Percentiles rank a stretch among this genome's conserved stretches.
Conservation (phyloP, 805 yeast genomes). For the Wickerhamiella azymoides region DNA sequence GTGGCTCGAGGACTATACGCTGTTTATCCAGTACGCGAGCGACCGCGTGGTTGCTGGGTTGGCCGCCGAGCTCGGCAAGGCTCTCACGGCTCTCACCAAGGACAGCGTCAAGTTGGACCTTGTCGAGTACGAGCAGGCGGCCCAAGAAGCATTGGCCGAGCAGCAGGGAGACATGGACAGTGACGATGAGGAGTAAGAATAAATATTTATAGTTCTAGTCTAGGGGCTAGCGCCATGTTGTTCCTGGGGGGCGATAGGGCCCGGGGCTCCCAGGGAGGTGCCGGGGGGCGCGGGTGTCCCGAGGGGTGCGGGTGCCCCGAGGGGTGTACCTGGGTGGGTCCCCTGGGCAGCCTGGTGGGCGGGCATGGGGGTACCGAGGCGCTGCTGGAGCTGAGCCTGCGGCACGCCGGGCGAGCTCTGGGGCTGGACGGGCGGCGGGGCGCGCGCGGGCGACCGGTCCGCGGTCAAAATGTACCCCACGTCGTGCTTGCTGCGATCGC, state of each 20-base stretch:
- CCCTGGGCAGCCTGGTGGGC: too few relatives aligned
- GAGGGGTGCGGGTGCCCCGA: too few relatives aligned
- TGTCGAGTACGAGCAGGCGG: constrained; percentile 10
- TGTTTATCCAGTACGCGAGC: constrained; percentile 20
- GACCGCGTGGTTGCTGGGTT: constrained; percentile 14
- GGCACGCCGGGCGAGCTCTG: not conserved
- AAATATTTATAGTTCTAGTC: not conserved
- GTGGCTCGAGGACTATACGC: constrained; percentile 17
- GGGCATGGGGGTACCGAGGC: too few relatives aligned
- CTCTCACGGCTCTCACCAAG: constrained; percentile 9
- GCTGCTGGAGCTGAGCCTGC: not conserved
- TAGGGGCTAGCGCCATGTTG: not conserved
- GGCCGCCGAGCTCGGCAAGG: constrained; percentile 14
- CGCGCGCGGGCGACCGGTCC: constrained; percentile 2
- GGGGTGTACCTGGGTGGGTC: not conserved
- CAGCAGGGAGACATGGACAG: constrained; percentile 10
- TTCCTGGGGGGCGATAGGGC: not conserved
- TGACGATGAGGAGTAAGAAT: constrained; percentile 1
- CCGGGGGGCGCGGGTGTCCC: too few relatives aligned
- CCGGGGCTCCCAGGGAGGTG: too few relatives aligned
- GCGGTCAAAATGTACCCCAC: constrained; percentile 7
- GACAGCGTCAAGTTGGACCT: constrained; percentile 7
- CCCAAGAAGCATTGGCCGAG: constrained; percentile 6
- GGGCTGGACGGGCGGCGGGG: not conserved
- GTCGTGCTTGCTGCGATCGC: constrained; percentile 14